Conservation (phyloP, 2,329 filamentous ascomycete species). For the Neonectria sp. region DNA sequence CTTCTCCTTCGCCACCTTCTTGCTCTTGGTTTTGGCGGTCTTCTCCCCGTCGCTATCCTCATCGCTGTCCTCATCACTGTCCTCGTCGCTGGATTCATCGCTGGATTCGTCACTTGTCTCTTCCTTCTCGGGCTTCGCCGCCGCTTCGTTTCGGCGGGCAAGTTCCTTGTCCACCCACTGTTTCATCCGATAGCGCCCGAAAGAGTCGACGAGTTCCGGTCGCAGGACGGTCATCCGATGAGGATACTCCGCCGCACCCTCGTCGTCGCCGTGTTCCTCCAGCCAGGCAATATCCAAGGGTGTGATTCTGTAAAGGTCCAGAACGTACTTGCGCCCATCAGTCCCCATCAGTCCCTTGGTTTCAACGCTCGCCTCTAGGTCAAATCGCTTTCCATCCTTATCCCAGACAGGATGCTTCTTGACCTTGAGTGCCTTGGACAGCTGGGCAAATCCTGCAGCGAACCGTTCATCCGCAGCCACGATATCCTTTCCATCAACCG, state of each 20-base stretch:
- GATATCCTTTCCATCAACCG: conserved; percentile 96
- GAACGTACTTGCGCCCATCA: conserved; percentile 96
- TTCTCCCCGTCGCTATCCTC: conserved; percentile 49
- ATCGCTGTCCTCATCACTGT: conserved; percentile 42
- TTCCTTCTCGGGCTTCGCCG: conserved; percentile 53
- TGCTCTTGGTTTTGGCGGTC: conserved; percentile 32
- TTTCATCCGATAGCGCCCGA: conserved; percentile 87
- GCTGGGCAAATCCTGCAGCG: conserved; percentile 85
- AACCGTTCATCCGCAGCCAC: conserved; percentile 94
- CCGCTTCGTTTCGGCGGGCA: conserved; percentile 66
- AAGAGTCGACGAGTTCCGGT: conserved; percentile 89
- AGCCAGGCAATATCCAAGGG: conserved; percentile 93
- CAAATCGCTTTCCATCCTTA: conserved; percentile 91
- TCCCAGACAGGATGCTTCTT: conserved; percentile 99
- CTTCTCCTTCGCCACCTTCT: conserved; percentile 41
- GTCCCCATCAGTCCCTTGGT: conserved; percentile 98
- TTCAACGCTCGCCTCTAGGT: conserved; percentile 95
- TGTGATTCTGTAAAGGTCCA: conserved; percentile 95
- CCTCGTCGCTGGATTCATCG: conserved; percentile 49
- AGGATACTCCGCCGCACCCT: conserved; percentile 76
- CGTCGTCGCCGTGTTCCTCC: conserved; percentile 75
- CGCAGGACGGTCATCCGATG: conserved; percentile 97
- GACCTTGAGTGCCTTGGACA: conserved; percentile 90
- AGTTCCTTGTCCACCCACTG: conserved; percentile 89
- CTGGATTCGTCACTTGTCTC: conserved; percentile 50